Evolutionary conservation across 202 grass and related monocot genomes (phyloP), one percentile per base, ranked within the genome.

Genomic region (Musa balbisiana): DNA sequence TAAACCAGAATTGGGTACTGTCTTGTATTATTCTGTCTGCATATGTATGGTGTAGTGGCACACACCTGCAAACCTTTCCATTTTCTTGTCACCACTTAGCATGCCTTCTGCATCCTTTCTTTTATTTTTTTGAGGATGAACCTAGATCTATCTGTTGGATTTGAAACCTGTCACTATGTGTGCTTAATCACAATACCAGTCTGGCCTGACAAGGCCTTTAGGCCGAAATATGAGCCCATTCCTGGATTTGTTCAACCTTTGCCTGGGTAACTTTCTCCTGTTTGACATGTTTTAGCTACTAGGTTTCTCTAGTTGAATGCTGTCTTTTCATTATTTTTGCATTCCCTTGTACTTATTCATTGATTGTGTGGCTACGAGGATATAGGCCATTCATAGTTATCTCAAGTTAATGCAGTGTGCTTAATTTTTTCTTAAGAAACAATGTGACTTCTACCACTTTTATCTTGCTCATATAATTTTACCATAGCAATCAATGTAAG

Each of bases 111-210:
- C 3, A n/a, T n/a, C 16, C 8, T 17, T 6, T n/a, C 16, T n/a
- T 17, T 6, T n/a, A 20, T 10, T 8, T 17, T 59, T 60, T 19
- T 60, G 56, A 60, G 8, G 55, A 50, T 2, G 15, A 69, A 49
- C 54, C 80, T 62, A 74, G 22, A 69, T 85, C 24, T 80, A 21
- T 21, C 54, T 74, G 75, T 53, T 2, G 25, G 19, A 43, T 43
- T 8, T 52, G 49, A 53, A 70, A 51, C 55, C n/a, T 73, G n/a
- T 60, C 3, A 43, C 23, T 51, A 73, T 62, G 16, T 60, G 16
- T 55, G 9, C 51, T 26, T 77, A 43, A 43, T 43, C 33, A 8
- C 33, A 43, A 43, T 43, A 6, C 33, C 33, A 43, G 33, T 43
- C 15, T 82, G 65, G 76, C 26, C 49, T 49, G 64, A 77, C 19